Percentiles rank a stretch among this genome's conserved stretches.
phyloP scores from a whole-genome alignment of 2,329 filamentous ascomycete genomes.

The Calonectria leucothoes region DNA sequence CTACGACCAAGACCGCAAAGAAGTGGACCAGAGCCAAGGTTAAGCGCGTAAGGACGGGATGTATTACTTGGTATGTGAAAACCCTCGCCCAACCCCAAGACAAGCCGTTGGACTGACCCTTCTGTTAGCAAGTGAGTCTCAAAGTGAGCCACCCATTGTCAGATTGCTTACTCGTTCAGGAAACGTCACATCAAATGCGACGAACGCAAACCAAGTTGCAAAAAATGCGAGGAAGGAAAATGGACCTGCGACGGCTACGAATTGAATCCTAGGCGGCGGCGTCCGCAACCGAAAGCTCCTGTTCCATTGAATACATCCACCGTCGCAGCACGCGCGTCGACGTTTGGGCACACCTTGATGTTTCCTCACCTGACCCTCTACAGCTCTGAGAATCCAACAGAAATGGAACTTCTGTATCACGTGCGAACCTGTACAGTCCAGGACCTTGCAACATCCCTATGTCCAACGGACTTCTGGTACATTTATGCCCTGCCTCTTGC shows the following conservation, averaged over 20 bases:
- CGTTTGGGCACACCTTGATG: not conserved
- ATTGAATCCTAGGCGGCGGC: not conserved
- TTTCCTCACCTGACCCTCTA: not conserved
- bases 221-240: not conserved
- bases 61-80: not conserved
- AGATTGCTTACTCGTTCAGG: not conserved
- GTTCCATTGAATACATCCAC: not conserved
- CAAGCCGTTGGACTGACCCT: not conserved
- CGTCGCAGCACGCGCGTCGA: not conserved
- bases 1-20: not conserved
- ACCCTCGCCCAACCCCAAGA: no score
- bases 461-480: not conserved
- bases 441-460: not conserved
- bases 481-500: constrained; percentile 12
- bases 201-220: not conserved
- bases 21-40: not conserved
- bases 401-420: not conserved
- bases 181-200: not conserved
- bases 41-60: not conserved
- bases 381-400: not conserved
- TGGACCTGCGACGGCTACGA: not conserved
- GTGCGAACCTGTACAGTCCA: not conserved
- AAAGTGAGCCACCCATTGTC: no score
- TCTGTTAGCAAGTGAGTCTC: not conserved
- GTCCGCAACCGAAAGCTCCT: not conserved